Base-by-base conservation (phyloP, 805 yeast genomes). In the Candida ipomoeae region DNA sequence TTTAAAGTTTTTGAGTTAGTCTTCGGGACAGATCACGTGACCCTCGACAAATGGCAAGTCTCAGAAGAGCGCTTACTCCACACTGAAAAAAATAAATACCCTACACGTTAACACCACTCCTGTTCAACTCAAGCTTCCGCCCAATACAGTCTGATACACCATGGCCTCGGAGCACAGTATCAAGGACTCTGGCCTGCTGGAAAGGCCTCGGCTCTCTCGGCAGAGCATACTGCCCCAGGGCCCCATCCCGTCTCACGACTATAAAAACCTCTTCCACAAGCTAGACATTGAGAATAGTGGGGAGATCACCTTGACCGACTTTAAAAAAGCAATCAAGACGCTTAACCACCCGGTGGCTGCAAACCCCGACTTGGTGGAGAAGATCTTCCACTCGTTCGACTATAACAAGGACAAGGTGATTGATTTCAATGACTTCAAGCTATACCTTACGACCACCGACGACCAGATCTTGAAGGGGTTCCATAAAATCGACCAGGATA, bases 391-490 rank as follows among this genome's bases (percentile, higher is more conserved):
- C 38, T 73, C 84, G 1, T 78, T 87, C 59, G 89, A 83, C 62
- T 63, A 75, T 34, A 78, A 83, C 52, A 66, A 77, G 13, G 89
- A 84, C 55, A 68, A 75, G 26, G 66, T 73, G 8, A 77, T 86
- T 21, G 87, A 83, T 60, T 83, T 79, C 55, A 75, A 75, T 17
- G 89, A 85, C 60, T 89, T 89, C 65, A 78, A 82, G 57, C 68
- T 70, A 29, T 89, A 87, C 66, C 76, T 87, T 26, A 63, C 71
- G 8, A 73, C 74, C 14, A 89, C 96, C 1, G 96, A 89, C 61
- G 68, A 71, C 14, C 92, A 87, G 62, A 85, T 89, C 50, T 74
- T 76, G 34, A 70, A 68, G 40, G 94, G 96, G 0, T 89, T 89
- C 64, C 70, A 73, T 46, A 79, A 71, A 49, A 77, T 89, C 36